Base-by-base conservation (phyloP, 2,329 filamentous ascomycete genomes). In the Dactylella cylindrospora region DNA sequence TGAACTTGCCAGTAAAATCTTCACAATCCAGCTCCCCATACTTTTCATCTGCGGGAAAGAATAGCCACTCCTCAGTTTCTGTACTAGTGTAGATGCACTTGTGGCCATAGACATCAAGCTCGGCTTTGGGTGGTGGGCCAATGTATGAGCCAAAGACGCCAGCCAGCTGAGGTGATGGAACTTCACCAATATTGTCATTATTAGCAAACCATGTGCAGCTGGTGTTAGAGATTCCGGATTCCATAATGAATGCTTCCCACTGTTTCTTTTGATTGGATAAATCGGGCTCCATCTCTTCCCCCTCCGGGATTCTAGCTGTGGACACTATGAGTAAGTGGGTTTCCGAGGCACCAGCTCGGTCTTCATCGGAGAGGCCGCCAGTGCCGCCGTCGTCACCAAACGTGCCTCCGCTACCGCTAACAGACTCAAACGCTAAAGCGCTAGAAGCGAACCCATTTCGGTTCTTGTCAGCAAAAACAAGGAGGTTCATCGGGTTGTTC, bases 391-490 rank as follows among this genome's bases (percentile, higher is more conserved):
- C 41, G 6, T 45, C 41, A 25, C 41, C 41, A n/a, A 45, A 45
- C n/a, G 28, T 45, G 3, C 41, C 41, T 38, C 44, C n/a, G 38
- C 28, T 49, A 23, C 36, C 23, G 17, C 36, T 23, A 8, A 40
- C 13, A 5, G 17, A 33, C 26, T 40, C 41, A 39, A 47, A 47
- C n/a, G 44, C 52, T 19, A 57, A 41, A 13, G 44, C 52, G 10
- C 44, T 49, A 10, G 52, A 57, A 13, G 52, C 52, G 20, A 57
- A 57, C 23, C 52, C 52, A n/a, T 57, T 57, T 15, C 44, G 49
- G n/a, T 49, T 57, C n/a, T 57, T 43, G 19, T 43, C 29, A 7
- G 31, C 44, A 29, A 36, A 49, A 2, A 43, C 43, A 2, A 40
- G 13, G 23, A 38, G 23, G 17, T 43, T 38, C 17, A n/a, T 28